phyloP scores from a whole-genome alignment of 2,329 filamentous ascomycete species.

The Sphaerulina musiva region DNA sequence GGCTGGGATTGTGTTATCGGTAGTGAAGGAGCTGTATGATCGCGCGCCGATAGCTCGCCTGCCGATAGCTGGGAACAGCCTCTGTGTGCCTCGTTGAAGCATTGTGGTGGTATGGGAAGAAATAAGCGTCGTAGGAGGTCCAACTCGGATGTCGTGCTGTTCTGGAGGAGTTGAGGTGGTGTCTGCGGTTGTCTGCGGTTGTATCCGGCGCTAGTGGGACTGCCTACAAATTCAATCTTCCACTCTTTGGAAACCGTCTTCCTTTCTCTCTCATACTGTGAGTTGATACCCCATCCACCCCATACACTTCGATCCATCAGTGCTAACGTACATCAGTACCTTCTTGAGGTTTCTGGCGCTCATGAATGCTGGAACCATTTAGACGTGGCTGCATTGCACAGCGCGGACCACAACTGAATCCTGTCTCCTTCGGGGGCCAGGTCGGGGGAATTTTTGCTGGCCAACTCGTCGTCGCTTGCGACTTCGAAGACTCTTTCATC shows the following conservation, averaged over 20 bases:
- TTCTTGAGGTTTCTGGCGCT: not conserved
- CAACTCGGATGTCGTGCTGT: not conserved
- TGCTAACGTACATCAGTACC: not conserved
- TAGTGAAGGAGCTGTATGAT: slow-evolving; percentile 20
- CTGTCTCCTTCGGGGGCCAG: slow-evolving; percentile 11
- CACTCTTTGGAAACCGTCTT: not conserved
- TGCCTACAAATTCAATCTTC: not conserved
- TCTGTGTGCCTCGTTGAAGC: slow-evolving; percentile 25
- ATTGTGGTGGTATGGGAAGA: slow-evolving; percentile 12
- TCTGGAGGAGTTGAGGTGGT: not conserved
- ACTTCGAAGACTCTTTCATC: slow-evolving; percentile 7
- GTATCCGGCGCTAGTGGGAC: too few relatives aligned
- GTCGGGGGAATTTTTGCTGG: not conserved
- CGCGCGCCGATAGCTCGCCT: slow-evolving; percentile 14
- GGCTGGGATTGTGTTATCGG: slow-evolving; percentile 51
- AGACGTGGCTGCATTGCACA: slow-evolving; percentile 9
- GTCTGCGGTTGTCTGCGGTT: not conserved
- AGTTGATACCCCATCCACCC: not conserved
- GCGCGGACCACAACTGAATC: slow-evolving; percentile 6
- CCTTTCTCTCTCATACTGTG: not conserved
- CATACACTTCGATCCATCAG: not conserved
- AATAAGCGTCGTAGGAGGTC: not conserved
- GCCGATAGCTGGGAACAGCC: slow-evolving; percentile 22
- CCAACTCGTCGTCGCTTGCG: not conserved
- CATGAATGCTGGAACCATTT: not conserved